Base-by-base conservation (phyloP, 139 green algal species). In the Chara braunii region DNA sequence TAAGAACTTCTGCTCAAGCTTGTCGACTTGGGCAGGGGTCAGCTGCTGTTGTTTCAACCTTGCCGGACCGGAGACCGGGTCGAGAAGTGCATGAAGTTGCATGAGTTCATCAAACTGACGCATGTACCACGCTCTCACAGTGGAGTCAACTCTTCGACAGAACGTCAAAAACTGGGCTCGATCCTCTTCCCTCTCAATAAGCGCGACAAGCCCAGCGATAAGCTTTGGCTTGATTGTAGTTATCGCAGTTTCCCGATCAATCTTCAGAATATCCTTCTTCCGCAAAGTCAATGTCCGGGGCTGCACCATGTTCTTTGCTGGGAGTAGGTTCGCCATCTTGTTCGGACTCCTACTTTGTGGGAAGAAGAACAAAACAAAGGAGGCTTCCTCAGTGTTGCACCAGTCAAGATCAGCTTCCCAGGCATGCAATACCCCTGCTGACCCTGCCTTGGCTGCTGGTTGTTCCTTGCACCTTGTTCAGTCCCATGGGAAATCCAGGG, bases 101-200 rank as follows among this genome's bases (percentile, higher is more conserved):
- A 68, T 71, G 30, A 71, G 51, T n/a, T 70, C 52, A 14, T 71
- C 61, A 23, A 71, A 71, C 14, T 34, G 57, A 8, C 29, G 14
- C 30, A 68, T n/a, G 53, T 71, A 71, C 61, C 61, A 71, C 9
- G 51, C 51, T 70, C 61, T 33, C 40, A 71, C 50, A 18, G 23
- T 70, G 14, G 61, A 28, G 28, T 70, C 61, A 32, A 71, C 61
- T 40, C 51, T 70, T 14, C n/a, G 31, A 30, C 61, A 71, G 33
- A 71, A 37, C 22, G 36, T 68, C 26, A 70, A 18, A 23, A 71
- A 71, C 24, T 71, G 51, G 0, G 42, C 9, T 0, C 36, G 63
- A 52, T 71, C 61, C 11, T n/a, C 28, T 14, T 71, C 61, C 50
- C 44, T 63, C 50, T 35, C 8, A 6, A 63, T 63, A 8, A 63